Evolutionary conservation across 805 yeast species (phyloP).

Genomic region (Candida montana): DNA sequence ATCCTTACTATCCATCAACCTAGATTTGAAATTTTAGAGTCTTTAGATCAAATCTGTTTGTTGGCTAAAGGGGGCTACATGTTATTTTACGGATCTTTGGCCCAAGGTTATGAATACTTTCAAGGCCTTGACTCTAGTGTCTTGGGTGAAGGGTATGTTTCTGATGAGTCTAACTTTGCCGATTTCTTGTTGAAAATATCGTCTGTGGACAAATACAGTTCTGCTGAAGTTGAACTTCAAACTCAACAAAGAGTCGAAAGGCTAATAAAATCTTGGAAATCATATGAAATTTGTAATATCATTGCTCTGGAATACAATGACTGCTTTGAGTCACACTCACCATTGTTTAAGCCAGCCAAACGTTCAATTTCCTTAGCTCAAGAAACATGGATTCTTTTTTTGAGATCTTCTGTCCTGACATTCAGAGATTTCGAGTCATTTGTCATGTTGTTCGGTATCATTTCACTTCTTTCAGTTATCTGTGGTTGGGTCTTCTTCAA

Average conservation of each 20-base stretch:
- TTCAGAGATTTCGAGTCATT: constrained; percentile 47
- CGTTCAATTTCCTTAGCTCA: constrained; percentile 31
- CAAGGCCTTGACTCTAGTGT: constrained; percentile 36
- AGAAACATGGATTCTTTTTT: constrained; percentile 41
- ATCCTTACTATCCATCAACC: constrained; percentile 83
- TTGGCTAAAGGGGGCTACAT: constrained; percentile 59
- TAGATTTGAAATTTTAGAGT: constrained; percentile 62
- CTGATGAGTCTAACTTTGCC: constrained; percentile 45
- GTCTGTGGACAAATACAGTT: constrained; percentile 44
- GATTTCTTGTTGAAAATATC: constrained; percentile 54
- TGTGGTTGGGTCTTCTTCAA: constrained; percentile 74
- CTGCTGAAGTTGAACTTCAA: constrained; percentile 28
- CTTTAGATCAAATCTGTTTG: constrained; percentile 64
- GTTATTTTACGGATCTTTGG: constrained; percentile 39
- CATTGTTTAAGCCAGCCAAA: constrained; percentile 12
- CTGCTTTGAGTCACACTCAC: constrained; percentile 6
- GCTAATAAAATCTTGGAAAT: constrained; percentile 13
- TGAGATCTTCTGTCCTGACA: constrained; percentile 42
- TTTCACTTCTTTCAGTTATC: constrained; percentile 46
- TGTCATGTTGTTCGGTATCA: constrained; percentile 38
- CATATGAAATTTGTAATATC: constrained; percentile 3
- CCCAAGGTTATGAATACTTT: constrained; percentile 49
- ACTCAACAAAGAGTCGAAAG: constrained; percentile 26
- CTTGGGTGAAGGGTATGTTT: constrained; percentile 33
- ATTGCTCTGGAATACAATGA: constrained; percentile 1